phyloP scores from a whole-genome alignment of 345 rosid species.

The Lumnitzera racemosa region DNA sequence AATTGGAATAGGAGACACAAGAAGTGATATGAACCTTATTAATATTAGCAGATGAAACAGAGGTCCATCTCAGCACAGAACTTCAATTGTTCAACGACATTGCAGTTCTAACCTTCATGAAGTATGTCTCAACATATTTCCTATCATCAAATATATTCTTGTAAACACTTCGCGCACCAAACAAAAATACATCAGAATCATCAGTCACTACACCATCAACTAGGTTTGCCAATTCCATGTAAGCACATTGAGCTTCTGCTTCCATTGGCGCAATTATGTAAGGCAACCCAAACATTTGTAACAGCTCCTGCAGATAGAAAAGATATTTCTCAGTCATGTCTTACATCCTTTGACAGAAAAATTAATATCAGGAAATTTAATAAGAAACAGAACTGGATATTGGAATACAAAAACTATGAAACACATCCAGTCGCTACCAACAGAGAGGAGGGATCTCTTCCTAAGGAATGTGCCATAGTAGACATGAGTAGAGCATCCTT shows the following conservation, averaged over 20 bases:
- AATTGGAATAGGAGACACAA: not conserved
- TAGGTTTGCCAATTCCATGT: constrained; percentile 72
- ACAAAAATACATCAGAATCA: constrained; percentile 91
- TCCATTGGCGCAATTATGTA: constrained; percentile 98
- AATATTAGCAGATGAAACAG: not conserved
- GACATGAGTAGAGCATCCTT: too few relatives aligned
- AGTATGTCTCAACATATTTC: constrained; percentile 95
- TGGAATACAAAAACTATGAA: too few relatives aligned
- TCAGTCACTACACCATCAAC: constrained; percentile 97
- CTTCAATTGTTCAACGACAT: not conserved
- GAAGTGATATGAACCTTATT: not conserved
- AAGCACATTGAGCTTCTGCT: constrained; percentile 98
- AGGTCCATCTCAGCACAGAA: too few relatives aligned
- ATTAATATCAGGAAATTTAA: too few relatives aligned
- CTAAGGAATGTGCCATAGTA: too few relatives aligned
- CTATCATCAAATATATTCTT: constrained; percentile 97
- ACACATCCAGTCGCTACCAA: too few relatives aligned
- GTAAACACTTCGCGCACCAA: constrained; percentile 84
- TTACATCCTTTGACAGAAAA: too few relatives aligned
- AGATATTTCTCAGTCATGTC: not conserved
- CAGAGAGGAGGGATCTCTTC: too few relatives aligned
- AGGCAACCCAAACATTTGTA: constrained; percentile 97
- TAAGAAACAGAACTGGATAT: too few relatives aligned
- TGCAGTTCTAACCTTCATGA: constrained; percentile 56
- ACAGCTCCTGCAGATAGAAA: constrained; percentile 56